Conservation (phyloP, 2,329 filamentous ascomycete species). For the Alternaria metachromatica region DNA sequence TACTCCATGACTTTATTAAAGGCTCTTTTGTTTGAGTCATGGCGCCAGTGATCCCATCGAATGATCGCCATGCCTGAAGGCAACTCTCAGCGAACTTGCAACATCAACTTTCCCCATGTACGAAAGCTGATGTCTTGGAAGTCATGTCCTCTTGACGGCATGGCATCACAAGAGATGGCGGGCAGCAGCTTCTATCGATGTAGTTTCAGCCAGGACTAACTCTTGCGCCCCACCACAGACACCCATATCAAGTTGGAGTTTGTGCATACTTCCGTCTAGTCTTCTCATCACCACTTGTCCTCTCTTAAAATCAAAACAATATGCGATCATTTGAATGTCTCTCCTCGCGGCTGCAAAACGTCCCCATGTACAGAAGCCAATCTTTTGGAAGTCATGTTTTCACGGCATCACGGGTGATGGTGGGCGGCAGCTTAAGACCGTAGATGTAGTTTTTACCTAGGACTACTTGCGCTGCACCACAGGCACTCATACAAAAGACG, state of each 20-base stretch:
- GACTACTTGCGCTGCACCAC: background rate
- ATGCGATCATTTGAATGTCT: no score
- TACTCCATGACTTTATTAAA: background rate
- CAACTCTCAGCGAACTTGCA: background rate
- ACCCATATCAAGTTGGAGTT: background rate
- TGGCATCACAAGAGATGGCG: background rate
- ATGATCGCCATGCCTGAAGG: background rate
- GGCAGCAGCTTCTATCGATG: background rate
- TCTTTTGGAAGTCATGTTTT: no score
- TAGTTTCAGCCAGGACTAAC: background rate
- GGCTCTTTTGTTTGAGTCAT: background rate
- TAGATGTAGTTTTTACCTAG: background rate
- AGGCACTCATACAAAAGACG: background rate
- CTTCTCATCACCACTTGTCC: no score
- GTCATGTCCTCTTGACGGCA: background rate
- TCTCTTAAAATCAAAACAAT: no score
- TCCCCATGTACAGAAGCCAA: no score
- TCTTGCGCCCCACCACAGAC: background rate
- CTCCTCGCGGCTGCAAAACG: no score
- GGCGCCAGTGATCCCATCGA: background rate
- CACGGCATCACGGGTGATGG: no score
- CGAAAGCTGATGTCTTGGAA: rapidly evolving
- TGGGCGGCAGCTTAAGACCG: background rate
- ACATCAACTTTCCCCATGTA: background rate
- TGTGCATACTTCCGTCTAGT: no score